Conservation (phyloP, 2,329 filamentous ascomycete genomes). For the Xylariales sp. region DNA sequence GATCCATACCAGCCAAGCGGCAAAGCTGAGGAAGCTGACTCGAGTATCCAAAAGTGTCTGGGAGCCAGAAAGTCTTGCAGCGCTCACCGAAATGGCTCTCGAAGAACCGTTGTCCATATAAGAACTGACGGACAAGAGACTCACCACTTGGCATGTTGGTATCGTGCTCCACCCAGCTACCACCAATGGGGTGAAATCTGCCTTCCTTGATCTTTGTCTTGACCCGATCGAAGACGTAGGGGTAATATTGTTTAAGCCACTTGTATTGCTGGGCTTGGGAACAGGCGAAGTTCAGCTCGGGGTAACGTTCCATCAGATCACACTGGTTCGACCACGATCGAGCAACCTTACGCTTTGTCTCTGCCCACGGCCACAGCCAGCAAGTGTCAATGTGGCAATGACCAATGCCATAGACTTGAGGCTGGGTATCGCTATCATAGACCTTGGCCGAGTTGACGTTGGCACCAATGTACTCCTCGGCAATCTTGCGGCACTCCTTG, state of each 20-base stretch:
- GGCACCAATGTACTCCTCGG: constrained; percentile 74
- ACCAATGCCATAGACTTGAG: constrained; percentile 82
- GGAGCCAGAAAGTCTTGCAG: constrained; percentile 92
- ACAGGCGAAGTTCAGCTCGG: constrained; percentile 86
- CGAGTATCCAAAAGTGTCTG: constrained; percentile 97
- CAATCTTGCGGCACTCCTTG: constrained; percentile 74
- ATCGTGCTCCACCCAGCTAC: constrained; percentile 98
- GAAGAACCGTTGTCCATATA: constrained; percentile 94
- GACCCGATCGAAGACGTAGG: constrained; percentile 82
- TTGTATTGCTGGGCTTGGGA: constrained; percentile 98
- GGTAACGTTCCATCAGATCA: constrained; percentile 89
- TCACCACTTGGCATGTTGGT: constrained; percentile 97
- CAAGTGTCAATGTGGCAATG: constrained; percentile 98
- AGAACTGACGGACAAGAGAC: constrained; percentile 86
- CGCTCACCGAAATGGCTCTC: constrained; percentile 87
- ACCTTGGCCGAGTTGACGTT: constrained; percentile 79
- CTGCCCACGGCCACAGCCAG: constrained; percentile 98
- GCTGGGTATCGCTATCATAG: constrained; percentile 69
- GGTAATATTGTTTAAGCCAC: constrained; percentile 89
- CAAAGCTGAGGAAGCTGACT: constrained; percentile 91
- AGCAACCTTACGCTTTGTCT: constrained; percentile 94
- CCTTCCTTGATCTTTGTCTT: constrained; percentile 87
- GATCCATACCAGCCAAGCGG: constrained; percentile 88
- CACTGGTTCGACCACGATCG: constrained; percentile 97
- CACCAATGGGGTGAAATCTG: constrained; percentile 89